Evolutionary conservation across 768 basidiomycete species (phyloP).

Genomic region (Boletus tylopilopsis): DNA sequence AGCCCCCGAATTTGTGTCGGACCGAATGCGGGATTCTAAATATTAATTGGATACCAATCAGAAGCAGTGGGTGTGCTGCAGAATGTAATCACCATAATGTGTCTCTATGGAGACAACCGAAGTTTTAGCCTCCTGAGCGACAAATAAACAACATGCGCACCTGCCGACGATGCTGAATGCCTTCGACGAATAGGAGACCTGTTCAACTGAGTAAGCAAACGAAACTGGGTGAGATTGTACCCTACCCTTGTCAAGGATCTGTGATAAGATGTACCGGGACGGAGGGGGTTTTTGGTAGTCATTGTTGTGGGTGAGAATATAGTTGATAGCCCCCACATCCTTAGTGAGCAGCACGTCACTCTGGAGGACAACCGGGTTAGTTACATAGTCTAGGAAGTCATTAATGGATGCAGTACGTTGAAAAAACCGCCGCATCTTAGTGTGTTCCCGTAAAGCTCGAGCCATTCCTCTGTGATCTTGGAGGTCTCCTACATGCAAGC

Average conservation of each 20-base stretch:
- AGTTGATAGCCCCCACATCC: constrained; percentile 59
- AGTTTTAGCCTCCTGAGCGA: not conserved
- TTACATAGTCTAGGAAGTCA: too few relatives aligned
- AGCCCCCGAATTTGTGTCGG: constrained; percentile 53
- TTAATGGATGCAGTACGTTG: not conserved
- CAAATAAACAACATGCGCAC: constrained; percentile 13
- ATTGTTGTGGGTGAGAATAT: constrained; percentile 51
- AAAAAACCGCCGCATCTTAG: constrained; percentile 12
- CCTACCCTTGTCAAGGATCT: constrained; percentile 2
- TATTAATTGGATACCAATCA: not conserved
- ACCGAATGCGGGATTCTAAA: constrained; percentile 70
- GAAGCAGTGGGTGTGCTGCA: not conserved
- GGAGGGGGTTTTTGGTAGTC: constrained; percentile 46
- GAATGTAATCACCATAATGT: constrained; percentile 31
- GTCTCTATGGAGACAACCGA: constrained; percentile 2
- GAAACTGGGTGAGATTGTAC: not conserved
- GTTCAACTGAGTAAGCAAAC: not conserved
- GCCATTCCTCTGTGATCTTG: constrained; percentile 14
- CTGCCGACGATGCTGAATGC: constrained; percentile 37
- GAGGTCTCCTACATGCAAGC: not conserved
- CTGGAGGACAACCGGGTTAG: constrained; percentile 11
- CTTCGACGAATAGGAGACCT: constrained; percentile 49
- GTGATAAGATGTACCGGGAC: not conserved
- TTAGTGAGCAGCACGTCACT: constrained; percentile 46
- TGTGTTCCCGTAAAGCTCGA: constrained; percentile 10